A percentile compares a stretch with the other conserved stretches of the same genome.
These are phyloP conservation scores for Tranzscheliella williamsii DNA, from an alignment of 1,284 basidiomycete species.

Conservation along the genomic window DNA sequence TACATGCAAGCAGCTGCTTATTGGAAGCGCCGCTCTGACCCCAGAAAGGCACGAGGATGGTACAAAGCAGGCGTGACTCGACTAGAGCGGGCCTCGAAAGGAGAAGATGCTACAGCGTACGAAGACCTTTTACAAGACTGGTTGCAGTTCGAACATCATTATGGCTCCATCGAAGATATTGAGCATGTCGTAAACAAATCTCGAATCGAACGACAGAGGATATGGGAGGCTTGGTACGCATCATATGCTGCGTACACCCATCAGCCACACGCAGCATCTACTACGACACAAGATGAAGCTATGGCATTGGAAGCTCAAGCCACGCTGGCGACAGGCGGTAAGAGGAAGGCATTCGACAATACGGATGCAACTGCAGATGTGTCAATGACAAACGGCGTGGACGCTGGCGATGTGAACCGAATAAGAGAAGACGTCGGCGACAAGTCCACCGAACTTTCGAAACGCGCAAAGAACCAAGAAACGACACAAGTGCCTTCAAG, in stretches of 20 bases:
- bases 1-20: slow-evolving; percentile 43
- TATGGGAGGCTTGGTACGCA: slow-evolving; percentile 62
- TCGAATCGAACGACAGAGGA: slow-evolving; percentile 65
- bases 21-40: slow-evolving; percentile 37
- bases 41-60: slow-evolving; percentile 39
- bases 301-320: slow-evolving; percentile 13
- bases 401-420: not conserved
- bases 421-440: too few species aligned
- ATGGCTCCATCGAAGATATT: slow-evolving; percentile 74
- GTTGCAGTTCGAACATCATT: slow-evolving; percentile 79
- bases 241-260: slow-evolving; percentile 12
- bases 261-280: not conserved
- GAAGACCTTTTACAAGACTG: slow-evolving; percentile 85
- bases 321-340: slow-evolving; percentile 2
- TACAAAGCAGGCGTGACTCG: slow-evolving; percentile 35
- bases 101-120: slow-evolving; percentile 8
- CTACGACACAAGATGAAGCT: slow-evolving; percentile 1
- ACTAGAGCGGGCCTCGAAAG: slow-evolving; percentile 7
- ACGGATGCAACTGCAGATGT: slow-evolving; percentile 9
- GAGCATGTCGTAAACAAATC: slow-evolving; percentile 66
- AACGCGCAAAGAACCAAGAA: slow-evolving; percentile 42
- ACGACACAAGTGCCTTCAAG: slow-evolving; percentile 57
- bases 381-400: slow-evolving; percentile 1
- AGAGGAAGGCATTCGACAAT: slow-evolving; percentile 38
- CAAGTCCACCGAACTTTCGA: too few species aligned